phyloP scores from a whole-genome alignment of 768 basidiomycete species.

The Rhodotorula paludigena region DNA sequence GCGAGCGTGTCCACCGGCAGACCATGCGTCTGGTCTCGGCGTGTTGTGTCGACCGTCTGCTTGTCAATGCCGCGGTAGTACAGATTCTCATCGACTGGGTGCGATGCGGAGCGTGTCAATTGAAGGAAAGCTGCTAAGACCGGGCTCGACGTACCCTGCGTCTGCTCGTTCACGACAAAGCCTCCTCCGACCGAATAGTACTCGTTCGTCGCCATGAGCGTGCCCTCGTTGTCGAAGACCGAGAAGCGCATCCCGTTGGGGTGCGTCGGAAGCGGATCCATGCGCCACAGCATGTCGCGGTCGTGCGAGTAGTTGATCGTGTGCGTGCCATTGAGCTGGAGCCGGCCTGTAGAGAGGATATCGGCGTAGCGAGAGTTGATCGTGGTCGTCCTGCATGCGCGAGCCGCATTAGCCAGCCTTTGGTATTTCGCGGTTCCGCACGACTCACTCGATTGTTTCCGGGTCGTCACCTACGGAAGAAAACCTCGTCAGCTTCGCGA shows the following conservation, averaged over 20 bases:
- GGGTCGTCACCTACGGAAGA: slow-evolving; percentile 71
- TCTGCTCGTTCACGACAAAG: slow-evolving; percentile 92
- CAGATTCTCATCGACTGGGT: slow-evolving; percentile 62
- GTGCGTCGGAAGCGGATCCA: slow-evolving; percentile 73
- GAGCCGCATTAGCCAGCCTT: no score
- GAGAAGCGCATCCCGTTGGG: slow-evolving; percentile 87
- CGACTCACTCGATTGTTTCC: slow-evolving; percentile 81
- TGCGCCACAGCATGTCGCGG: slow-evolving; percentile 83
- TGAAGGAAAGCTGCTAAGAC: not conserved
- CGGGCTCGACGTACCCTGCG: slow-evolving; percentile 59
- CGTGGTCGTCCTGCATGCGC: slow-evolving; percentile 10
- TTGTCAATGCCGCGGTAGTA: slow-evolving; percentile 92
- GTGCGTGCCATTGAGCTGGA: slow-evolving; percentile 68
- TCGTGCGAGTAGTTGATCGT: slow-evolving; percentile 81
- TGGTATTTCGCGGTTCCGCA: not conserved
- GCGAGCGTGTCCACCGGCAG: slow-evolving; percentile 3
- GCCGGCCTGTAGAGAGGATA: slow-evolving; percentile 62
- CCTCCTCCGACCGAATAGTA: slow-evolving; percentile 83
- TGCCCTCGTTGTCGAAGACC: slow-evolving; percentile 72
- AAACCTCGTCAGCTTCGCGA: no score
- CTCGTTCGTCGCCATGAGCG: slow-evolving; percentile 85
- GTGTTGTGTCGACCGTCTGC: slow-evolving; percentile 67
- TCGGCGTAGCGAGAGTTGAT: slow-evolving; percentile 44
- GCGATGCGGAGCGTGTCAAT: not conserved
- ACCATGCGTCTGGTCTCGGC: slow-evolving; percentile 49